Base-by-base conservation (phyloP, 352 stramenopile species). In the Pythium sukuiense region DNA sequence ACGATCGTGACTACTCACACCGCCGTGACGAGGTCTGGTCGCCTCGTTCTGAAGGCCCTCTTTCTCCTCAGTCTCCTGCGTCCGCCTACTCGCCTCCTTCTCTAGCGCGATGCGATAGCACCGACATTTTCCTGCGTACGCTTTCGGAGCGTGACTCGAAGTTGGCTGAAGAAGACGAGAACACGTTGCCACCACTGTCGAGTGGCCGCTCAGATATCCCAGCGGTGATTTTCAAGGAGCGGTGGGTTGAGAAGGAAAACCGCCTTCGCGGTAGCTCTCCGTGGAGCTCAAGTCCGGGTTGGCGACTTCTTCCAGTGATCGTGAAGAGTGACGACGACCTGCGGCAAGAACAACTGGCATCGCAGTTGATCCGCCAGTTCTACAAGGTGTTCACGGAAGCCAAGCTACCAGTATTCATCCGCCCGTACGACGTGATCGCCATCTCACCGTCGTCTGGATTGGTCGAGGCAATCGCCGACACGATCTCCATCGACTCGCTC, bases 261-360 rank as follows among this genome's bases (percentile, higher is more conserved):
- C 87, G 96, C 8, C 81, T 99, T 45, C 85, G 93, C 50, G 78
- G 77, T 14, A 89, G 77, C 16, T 98, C 91, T 56, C 79, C 84
- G n/a, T 92, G 93, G 71, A 93, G 91, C 35, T 71, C 83, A 0
- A 74, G 86, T 26, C 80, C 90, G 6, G 89, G 88, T 24, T 99
- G 92, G 91, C 84, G 97, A 32, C 76, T 99, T 39, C 71, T 95
- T 24, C 88, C 90, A 39, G 92, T 99, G 61, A 99, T 99, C 74
- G 89, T 99, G 18, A 99, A 99, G 78, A 98, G 91, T 46, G 98
- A 99, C 65, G 97, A 99, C 71, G 97, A 99, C 71, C 72, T 99
- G 29, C 81, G 97, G 18, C 97, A 99, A 74, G 97, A 99, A 76
- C 93, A 98, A 43, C 96, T 99, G 59, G 93, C 97, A 2, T 93